phyloP scores from a whole-genome alignment of 78 protist species.

The Bigelowiella natans region DNA sequence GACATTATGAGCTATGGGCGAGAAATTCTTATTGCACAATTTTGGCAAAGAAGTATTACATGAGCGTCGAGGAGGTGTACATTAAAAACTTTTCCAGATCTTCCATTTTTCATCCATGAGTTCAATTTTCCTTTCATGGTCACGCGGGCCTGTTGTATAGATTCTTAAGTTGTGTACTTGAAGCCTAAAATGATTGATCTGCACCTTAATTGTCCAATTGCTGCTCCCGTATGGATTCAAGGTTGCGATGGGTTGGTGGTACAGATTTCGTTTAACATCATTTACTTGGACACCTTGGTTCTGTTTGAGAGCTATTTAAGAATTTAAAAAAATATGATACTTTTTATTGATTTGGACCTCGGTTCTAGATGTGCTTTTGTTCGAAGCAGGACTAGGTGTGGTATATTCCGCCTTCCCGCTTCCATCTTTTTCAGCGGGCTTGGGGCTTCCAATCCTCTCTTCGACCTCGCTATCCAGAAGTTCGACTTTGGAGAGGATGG shows the following conservation, averaged over 20 bases:
- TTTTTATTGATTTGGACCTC: not conserved
- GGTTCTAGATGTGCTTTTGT: not conserved
- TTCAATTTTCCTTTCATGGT: conserved; percentile 28
- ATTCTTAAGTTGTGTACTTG: no score
- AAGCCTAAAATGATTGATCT: no score
- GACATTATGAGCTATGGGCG: not conserved
- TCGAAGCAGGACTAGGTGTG: not conserved
- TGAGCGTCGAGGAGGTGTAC: conserved; percentile 37
- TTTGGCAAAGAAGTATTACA: not conserved
- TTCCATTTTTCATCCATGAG: conserved; percentile 20
- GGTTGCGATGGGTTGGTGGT: conserved; percentile 27
- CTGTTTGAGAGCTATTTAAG: not conserved
- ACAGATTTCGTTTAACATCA: not conserved
- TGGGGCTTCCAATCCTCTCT: not conserved
- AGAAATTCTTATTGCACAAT: not conserved
- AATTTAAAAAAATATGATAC: not conserved
- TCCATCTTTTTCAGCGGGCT: not conserved
- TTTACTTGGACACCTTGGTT: not conserved
- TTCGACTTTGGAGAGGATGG: not conserved
- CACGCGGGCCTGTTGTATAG: no score
- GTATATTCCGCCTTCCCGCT: not conserved
- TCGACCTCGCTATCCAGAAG: not conserved
- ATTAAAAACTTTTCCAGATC: conserved; percentile 40
- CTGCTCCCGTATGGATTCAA: conserved; percentile 33
- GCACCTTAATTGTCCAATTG: conserved; percentile 53